Evolutionary conservation across 805 yeast genomes (phyloP), one percentile per base, ranked within the genome.

Genomic region (Spathaspora gorwiae): DNA sequence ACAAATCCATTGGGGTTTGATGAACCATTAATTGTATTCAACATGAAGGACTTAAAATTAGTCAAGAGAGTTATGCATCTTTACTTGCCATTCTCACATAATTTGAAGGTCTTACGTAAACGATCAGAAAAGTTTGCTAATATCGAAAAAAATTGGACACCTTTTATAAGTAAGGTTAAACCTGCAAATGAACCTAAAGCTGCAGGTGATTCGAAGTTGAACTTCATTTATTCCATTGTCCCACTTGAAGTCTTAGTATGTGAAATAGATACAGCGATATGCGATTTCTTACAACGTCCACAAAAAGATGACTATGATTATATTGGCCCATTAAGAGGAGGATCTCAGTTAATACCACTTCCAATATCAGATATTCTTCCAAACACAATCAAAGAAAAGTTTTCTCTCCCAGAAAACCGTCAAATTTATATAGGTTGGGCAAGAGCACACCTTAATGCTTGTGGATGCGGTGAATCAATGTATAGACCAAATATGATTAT

Each of bases 371-470:
- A 50, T 40, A 37, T 56, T 40, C 39, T 56, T 11, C 50, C 57
- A 40, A 43, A 48, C 43, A 34, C 49, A 40, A 11, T 44, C 46
- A 11, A 44, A 40, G 14, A 45, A 39, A n/a, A 45, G 45, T 15
- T 31, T 40, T n/a, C 44, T 42, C 4, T 38, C 41, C 62, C 64
- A 5, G 36, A 37, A 11, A 55, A 57, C 5, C 47, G 70, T 39
- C 71, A 68, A 46, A 53, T 69, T 6, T 69, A 68, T 68, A 43
- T 66, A 4, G 73, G 73, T 1, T 64, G 70, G 47, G 72, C 74
- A 5, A 51, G 74, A 41, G 72, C 73, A 3, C 73, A 70, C 44
- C 46, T 70, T 11, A 48, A 52, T 27, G 45, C 47, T 4, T 70
- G 75, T 55, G 75, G 74, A 1, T 70, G 75, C 53, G 72, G 73